phyloP scores from a whole-genome alignment of 2,329 filamentous ascomycete species.

The Simplicillium aogashimaense region DNA sequence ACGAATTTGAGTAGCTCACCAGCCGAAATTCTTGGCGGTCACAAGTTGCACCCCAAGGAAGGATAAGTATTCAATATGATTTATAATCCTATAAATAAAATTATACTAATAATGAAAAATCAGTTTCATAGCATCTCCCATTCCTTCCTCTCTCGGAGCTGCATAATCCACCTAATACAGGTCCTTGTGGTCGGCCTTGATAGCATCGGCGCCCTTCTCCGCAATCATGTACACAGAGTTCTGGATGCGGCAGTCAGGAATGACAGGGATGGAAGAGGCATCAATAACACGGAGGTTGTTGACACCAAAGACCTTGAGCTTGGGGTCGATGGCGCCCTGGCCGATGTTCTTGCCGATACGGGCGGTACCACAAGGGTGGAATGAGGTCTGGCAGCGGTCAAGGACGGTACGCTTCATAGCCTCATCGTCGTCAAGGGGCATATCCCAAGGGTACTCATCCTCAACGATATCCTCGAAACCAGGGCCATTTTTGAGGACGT shows the following conservation, averaged over 20 bases:
- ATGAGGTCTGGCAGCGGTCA: slow-evolving; percentile 49
- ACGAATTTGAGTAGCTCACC: too few species aligned
- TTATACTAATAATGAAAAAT: too few species aligned
- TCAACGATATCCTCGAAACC: slow-evolving; percentile 44
- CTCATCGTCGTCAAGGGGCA: slow-evolving; percentile 45
- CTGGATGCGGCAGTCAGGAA: slow-evolving; percentile 47
- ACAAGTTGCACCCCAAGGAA: too few species aligned
- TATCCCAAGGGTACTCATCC: slow-evolving; percentile 48
- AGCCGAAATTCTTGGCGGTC: too few species aligned
- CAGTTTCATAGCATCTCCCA: too few species aligned
- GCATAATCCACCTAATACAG: slow-evolving; percentile 2
- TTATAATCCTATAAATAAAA: too few species aligned
- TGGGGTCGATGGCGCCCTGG: slow-evolving; percentile 41
- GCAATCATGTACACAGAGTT: slow-evolving; percentile 51
- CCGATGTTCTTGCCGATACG: slow-evolving; percentile 40
- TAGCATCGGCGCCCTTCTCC: slow-evolving; percentile 26
- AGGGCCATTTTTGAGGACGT: slow-evolving; percentile 46
- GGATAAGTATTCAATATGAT: too few species aligned
- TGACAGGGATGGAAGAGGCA: slow-evolving; percentile 45
- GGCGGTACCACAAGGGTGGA: slow-evolving; percentile 47
- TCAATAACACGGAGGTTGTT: slow-evolving; percentile 44
- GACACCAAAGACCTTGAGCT: slow-evolving; percentile 42
- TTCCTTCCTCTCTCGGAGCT: too few species aligned
- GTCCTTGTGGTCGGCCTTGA: slow-evolving; percentile 5
- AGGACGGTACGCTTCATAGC: slow-evolving; percentile 46